These are phyloP conservation scores for Arthrobotrys pseudoclavata DNA, from an alignment of 2,329 filamentous ascomycete genomes.

Conservation along the genomic window DNA sequence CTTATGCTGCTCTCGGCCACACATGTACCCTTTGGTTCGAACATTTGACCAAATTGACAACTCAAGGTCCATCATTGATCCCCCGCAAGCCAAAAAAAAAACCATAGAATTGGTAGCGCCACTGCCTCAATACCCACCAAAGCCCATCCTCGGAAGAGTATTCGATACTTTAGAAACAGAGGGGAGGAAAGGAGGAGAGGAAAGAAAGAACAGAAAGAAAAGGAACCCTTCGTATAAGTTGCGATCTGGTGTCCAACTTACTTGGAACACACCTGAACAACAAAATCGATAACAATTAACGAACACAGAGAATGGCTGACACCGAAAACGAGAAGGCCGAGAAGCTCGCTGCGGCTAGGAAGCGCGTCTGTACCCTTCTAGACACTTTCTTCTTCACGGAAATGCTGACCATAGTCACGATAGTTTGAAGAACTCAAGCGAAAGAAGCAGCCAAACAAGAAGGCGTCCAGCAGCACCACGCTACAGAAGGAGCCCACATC, in stretches of 20 bases:
- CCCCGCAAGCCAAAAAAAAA: neutral
- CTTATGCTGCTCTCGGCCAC: neutral
- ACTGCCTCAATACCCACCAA: neutral
- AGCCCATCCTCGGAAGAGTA: no score
- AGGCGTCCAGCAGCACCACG: neutral
- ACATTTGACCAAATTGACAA: neutral
- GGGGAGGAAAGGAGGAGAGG: neutral
- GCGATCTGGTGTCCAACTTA: neutral
- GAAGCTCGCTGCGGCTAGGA: constrained; percentile 55
- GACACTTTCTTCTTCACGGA: neutral
- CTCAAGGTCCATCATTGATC: neutral
- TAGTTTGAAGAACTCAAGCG: constrained; percentile 59
- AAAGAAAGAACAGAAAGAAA: neutral
- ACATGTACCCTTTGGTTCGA: neutral
- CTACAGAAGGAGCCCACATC: neutral
- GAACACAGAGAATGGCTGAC: constrained; percentile 39
- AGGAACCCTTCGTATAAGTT: neutral
- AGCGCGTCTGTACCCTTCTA: constrained; percentile 28
- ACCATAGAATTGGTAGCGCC: neutral
- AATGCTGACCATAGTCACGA: neutral
- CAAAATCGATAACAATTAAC: neutral
- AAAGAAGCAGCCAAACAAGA: constrained; percentile 58
- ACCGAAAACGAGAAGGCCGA: constrained; percentile 47
- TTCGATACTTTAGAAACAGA: neutral
- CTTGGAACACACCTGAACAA: neutral